Evolutionary conservation across 371 early-diverging fungal genomes (phyloP).

Genomic region (Apophysomyces variabilis): DNA sequence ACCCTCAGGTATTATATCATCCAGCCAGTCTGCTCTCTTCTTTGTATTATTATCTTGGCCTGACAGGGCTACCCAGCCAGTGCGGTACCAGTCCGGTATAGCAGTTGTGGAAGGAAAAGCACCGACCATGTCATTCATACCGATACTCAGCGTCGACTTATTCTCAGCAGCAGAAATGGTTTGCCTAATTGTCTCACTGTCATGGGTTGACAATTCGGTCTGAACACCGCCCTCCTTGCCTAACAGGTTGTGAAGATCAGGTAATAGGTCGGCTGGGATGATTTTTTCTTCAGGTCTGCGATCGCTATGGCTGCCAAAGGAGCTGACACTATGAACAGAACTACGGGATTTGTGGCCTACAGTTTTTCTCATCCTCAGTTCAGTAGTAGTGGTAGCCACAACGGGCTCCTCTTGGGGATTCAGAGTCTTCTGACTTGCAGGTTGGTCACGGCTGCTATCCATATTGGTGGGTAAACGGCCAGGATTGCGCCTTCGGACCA

Average conservation of each 20-base stretch:
- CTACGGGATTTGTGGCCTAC: background rate
- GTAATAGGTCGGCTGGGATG: conserved; percentile 30
- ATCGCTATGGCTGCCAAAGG: background rate
- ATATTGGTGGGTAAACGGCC: conserved; percentile 9
- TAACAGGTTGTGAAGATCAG: conserved; percentile 25
- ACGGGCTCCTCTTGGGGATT: background rate
- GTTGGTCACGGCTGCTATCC: conserved; percentile 7
- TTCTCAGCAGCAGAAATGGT: conserved; percentile 38
- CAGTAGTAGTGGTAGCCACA: background rate
- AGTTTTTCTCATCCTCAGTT: background rate
- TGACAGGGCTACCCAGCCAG: conserved; percentile 43
- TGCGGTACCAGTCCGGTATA: conserved; percentile 46
- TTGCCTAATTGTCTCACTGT: conserved; percentile 30
- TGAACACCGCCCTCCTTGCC: conserved; percentile 26
- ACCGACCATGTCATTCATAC: conserved; percentile 11
- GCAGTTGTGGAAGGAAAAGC: conserved; percentile 12
- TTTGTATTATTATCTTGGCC: too few relatives aligned
- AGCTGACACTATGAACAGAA: background rate
- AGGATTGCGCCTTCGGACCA: background rate
- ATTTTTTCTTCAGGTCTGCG: conserved; percentile 19
- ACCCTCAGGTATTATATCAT: background rate
- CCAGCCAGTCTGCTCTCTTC: conserved; percentile 3
- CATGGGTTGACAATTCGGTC: conserved; percentile 42
- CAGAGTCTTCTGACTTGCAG: background rate
- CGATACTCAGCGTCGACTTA: conserved; percentile 30